phyloP scores from a whole-genome alignment of 495 filamentous ascomycete species.

The Amorphotheca resinae region DNA sequence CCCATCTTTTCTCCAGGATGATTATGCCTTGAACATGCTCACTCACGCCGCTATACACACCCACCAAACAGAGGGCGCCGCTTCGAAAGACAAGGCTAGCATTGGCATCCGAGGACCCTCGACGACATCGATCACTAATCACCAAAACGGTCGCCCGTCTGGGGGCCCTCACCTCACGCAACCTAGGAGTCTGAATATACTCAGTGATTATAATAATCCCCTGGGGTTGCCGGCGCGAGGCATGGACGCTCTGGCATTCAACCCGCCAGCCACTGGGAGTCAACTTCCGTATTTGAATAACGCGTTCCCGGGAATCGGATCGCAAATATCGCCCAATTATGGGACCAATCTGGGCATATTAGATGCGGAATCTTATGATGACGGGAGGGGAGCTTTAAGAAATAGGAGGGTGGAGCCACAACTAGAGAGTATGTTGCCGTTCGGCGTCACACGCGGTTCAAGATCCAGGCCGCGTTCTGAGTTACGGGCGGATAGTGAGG shows the following conservation, averaged over 20 bases:
- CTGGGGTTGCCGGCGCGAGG: conserved; percentile 1
- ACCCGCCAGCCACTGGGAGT: neutral
- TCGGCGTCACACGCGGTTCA: conserved; percentile 9
- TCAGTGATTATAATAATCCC: neutral
- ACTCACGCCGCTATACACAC: conserved; percentile 15
- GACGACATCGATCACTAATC: conserved; percentile 15
- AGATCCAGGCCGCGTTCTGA: conserved; percentile 1
- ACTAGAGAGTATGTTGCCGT: conserved; percentile 3
- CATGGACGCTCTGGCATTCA: conserved; percentile 14
- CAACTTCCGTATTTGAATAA: conserved; percentile 7
- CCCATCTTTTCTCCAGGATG: conserved; percentile 11
- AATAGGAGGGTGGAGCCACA: neutral
- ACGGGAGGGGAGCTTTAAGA: conserved; percentile 11
- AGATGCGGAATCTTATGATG: conserved; percentile 36
- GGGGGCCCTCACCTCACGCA: neutral
- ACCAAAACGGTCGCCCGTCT: neutral
- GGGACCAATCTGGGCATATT: conserved; percentile 31
- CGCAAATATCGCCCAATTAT: conserved; percentile 9
- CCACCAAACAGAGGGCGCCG: neutral
- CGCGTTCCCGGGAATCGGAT: conserved; percentile 4
- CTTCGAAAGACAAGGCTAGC: conserved; percentile 2
- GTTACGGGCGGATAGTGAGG: conserved; percentile 21
- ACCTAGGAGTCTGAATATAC: conserved; percentile 1
- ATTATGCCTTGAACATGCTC: conserved; percentile 16
- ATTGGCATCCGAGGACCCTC: conserved; percentile 1